Evolutionary conservation across 805 yeast species (phyloP), one percentile per base, ranked within the genome.

Genomic region (Myxozyma neotropica): DNA sequence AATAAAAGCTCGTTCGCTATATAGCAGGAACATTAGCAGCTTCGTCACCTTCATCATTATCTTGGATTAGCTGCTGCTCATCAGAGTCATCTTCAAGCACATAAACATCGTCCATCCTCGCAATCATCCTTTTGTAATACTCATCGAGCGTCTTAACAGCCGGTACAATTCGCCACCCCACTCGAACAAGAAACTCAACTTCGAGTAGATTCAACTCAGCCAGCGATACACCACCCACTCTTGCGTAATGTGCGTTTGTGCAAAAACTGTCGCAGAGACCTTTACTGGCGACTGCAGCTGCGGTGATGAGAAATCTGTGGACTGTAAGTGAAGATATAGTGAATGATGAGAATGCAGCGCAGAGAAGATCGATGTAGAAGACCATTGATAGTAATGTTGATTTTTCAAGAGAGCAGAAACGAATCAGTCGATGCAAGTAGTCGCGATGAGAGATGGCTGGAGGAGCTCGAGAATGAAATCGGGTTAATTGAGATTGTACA

Each of bases 391-490:
- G 77, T 39, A 93, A 76, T 1, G 93, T 88, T 3, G 95, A 88
- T 62, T 88, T 88, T 65, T 91, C 96, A 58, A 94, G 77, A 47
- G 89, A 84, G 59, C 96, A 91, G 73, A 88, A 93, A 67, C 88
- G 87, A 6, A 93, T 81, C 49, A 93, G 77, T 67, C 98, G 80
- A 47, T 85, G 74, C 45, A 92, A 73, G 69, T 93, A 93, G 55
- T 88, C 88, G 65, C 81, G 82, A 15, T 91, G 83, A 4, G 96
- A 86, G 45, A 93, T 93, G 17, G 81, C 82, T 0, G 99, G 98
- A 2, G 97, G 96, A 0, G 93, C 85, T 63, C 97, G 80, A 3
- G 97, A 91, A 72, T 93, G 99, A 72, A 93, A 93, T 65, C 98
- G 77, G 0, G 99, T 93, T 53, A 94, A 78, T 29, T 72, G 69